A percentile compares a stretch with the other conserved stretches of the same genome.
phyloP scores from a whole-genome alignment of 352 stramenopile species.

The Pythium rhizo-oryzae region DNA sequence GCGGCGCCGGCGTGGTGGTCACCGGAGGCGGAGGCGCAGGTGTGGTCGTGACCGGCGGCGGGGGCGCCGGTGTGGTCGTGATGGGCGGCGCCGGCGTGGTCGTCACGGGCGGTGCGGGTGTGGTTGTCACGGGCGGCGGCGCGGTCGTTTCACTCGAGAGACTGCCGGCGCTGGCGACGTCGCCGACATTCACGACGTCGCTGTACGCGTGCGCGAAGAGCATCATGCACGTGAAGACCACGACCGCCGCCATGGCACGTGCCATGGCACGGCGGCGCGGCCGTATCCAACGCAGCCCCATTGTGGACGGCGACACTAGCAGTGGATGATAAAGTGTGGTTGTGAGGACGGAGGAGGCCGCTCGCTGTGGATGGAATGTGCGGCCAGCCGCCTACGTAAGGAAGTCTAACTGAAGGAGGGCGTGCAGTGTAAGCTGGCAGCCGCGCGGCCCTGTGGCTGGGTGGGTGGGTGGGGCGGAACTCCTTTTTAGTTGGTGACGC shows the following conservation, averaged over 20 bases:
- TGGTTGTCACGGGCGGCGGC: neutral
- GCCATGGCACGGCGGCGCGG: no score
- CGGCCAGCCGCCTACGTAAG: no score
- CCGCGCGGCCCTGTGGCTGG: neutral
- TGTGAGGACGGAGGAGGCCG: neutral
- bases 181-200: neutral
- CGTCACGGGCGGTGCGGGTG: neutral
- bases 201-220: neutral
- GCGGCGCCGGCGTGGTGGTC: neutral
- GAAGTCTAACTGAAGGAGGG: neutral
- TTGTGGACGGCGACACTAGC: neutral
- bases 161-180: constrained; percentile 4
- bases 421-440: no score
- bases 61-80: neutral
- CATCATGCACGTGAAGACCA: neutral
- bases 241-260: neutral
- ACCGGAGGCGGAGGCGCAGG: constrained; percentile 2
- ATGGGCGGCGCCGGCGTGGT: neutral
- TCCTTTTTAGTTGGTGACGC: neutral
- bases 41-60: neutral
- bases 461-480: no score
- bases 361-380: no score
- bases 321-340: neutral
- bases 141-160: neutral
- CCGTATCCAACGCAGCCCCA: neutral